Percentiles rank a stretch among this genome's conserved stretches.
phyloP scores from a whole-genome alignment of 768 basidiomycete genomes.

The Kwoniella botswanensis region DNA sequence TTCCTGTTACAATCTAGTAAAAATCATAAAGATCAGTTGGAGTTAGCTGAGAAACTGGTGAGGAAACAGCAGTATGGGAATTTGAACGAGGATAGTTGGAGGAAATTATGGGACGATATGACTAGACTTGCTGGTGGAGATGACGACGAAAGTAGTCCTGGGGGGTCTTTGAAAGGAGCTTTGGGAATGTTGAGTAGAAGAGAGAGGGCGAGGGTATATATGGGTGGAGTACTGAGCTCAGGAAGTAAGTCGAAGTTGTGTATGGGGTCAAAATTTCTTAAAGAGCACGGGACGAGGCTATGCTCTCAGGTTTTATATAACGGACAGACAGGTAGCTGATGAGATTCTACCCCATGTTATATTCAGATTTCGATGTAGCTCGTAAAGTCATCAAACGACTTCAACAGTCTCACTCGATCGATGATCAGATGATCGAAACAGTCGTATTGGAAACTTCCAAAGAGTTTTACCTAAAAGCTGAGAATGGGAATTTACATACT shows the following conservation, averaged over 20 bases:
- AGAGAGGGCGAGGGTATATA: conserved; percentile 81
- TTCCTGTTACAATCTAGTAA: conserved; percentile 85
- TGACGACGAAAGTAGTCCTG: conserved; percentile 57
- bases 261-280: no score
- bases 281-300: no score
- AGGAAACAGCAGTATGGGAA: conserved; percentile 21
- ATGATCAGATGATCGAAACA: conserved; percentile 67
- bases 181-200: conserved; percentile 74
- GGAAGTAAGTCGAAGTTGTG: conserved; percentile 70
- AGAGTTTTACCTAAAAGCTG: conserved; percentile 95
- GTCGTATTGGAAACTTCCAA: conserved; percentile 79
- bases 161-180: conserved; percentile 71
- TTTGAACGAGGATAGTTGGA: conserved; percentile 68
- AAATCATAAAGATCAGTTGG: conserved; percentile 71
- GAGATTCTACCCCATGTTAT: neutral
- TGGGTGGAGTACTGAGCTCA: conserved; percentile 80
- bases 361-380: conserved; percentile 58
- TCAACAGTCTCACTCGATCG: conserved; percentile 63
- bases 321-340: neutral
- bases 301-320: neutral
- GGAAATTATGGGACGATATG: conserved; percentile 88
- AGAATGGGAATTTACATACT: conserved; percentile 83
- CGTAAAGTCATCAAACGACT: conserved; percentile 66
- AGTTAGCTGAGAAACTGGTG: conserved; percentile 86
- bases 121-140: conserved; percentile 68